A percentile compares a stretch with the other conserved stretches of the same genome.
Conservation (phyloP, 345 rosid species). For the Nephelium lappaceum region DNA sequence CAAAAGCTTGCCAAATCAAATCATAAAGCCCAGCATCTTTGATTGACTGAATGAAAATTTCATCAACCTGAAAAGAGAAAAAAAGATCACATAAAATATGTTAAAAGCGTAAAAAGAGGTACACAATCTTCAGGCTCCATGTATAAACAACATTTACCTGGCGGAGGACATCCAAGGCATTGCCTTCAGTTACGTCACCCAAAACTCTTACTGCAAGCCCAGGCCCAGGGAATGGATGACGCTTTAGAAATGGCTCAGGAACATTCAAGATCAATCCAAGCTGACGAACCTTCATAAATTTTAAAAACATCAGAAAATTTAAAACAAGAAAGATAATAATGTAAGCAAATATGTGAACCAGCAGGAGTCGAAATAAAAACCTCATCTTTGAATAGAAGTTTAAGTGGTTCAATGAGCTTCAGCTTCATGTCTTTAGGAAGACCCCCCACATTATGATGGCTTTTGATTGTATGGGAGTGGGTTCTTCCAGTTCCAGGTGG, state of each 20-base stretch:
- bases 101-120: neutral
- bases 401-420: constrained; percentile 96
- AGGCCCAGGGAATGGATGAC: constrained; percentile 99
- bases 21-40: constrained; percentile 96
- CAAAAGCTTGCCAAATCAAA: constrained; percentile 98
- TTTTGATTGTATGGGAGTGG: constrained; percentile 95
- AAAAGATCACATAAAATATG: neutral
- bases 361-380: constrained; percentile 33
- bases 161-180: constrained; percentile 86
- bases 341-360: neutral
- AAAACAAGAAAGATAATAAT: neutral
- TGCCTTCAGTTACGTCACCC: constrained; percentile 93
- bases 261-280: constrained; percentile 85
- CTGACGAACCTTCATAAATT: constrained; percentile 72
- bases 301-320: constrained; percentile 10
- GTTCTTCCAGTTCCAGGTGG: constrained; percentile 94
- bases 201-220: constrained; percentile 96
- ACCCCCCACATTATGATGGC: constrained; percentile 99
- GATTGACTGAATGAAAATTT: constrained; percentile 93
- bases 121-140: neutral
- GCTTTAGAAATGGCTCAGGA: constrained; percentile 84
- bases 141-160: constrained; percentile 48
- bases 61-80: constrained; percentile 68
- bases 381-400: constrained; percentile 97
- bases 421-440: constrained; percentile 97